Conservation (phyloP, 2,329 filamentous ascomycete genomes). For the Rhytidhysteron rufulum region DNA sequence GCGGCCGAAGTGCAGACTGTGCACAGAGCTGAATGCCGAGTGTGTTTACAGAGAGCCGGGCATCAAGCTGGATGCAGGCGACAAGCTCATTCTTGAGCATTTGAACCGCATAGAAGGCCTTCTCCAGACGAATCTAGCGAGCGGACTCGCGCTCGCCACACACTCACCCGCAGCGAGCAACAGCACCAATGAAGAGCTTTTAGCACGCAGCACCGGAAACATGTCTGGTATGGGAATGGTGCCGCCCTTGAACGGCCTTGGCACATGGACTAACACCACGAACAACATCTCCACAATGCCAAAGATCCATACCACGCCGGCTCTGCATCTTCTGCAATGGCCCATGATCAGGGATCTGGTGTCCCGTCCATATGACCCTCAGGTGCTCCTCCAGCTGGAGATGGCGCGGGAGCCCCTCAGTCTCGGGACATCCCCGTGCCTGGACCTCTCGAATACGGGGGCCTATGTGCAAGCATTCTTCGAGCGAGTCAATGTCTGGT, state of each 20-base stretch:
- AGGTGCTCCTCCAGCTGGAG: slow-evolving; percentile 76
- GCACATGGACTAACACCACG: slow-evolving; percentile 63
- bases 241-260: slow-evolving; percentile 55
- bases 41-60: slow-evolving; percentile 82
- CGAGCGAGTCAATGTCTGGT: slow-evolving; percentile 78
- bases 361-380: slow-evolving; percentile 72
- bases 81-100: slow-evolving; percentile 79
- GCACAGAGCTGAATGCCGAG: slow-evolving; percentile 75
- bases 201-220: slow-evolving; percentile 34
- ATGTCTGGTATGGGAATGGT: slow-evolving; percentile 34
- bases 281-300: slow-evolving; percentile 81
- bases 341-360: slow-evolving; percentile 76
- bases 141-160: slow-evolving; percentile 55
- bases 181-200: slow-evolving; percentile 43
- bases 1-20: slow-evolving; percentile 80
- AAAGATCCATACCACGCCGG: slow-evolving; percentile 77
- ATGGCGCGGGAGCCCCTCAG: slow-evolving; percentile 74
- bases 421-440: slow-evolving; percentile 53
- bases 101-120: slow-evolving; percentile 73
- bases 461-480: slow-evolving; percentile 78
- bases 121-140: slow-evolving; percentile 65
- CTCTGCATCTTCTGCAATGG: slow-evolving; percentile 74
- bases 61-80: slow-evolving; percentile 81
- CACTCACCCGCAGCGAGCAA: slow-evolving; percentile 47
- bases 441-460: slow-evolving; percentile 71